Percentiles rank a stretch among this genome's conserved stretches.
phyloP scores from a whole-genome alignment of 306 rosid species.

The Vachellia pachyceras region DNA sequence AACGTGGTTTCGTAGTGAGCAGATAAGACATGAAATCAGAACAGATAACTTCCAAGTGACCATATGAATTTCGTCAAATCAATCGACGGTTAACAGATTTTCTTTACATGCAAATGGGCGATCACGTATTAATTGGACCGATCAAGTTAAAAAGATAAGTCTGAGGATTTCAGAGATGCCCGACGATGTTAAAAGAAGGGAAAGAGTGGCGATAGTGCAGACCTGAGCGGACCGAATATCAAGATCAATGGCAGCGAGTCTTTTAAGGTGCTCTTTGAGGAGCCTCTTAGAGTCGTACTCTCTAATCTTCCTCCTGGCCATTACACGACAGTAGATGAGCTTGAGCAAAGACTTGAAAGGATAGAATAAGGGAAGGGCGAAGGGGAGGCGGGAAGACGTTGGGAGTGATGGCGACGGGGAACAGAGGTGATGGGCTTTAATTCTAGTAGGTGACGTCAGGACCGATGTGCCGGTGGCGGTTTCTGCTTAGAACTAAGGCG shows the following conservation, averaged over 20 bases:
- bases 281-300: constrained; percentile 84
- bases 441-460: background rate
- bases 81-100: background rate
- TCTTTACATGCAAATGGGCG: background rate
- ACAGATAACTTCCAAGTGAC: background rate
- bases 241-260: constrained; percentile 66
- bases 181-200: background rate
- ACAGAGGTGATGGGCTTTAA: background rate
- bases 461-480: background rate
- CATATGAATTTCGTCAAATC: background rate
- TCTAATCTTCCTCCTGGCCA: constrained; percentile 96
- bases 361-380: background rate
- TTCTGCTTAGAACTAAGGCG: background rate
- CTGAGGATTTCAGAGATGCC: background rate
- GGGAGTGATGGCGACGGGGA: background rate
- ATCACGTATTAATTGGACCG: background rate
- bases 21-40: background rate
- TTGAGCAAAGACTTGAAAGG: background rate
- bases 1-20: background rate
- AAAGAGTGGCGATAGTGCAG: background rate
- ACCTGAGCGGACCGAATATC: constrained; percentile 76
- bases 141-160: background rate
- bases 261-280: constrained; percentile 75
- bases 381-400: background rate
- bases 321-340: background rate